Conservation (phyloP, 1,284 basidiomycete species). For the Pseudozyma thailandica region DNA sequence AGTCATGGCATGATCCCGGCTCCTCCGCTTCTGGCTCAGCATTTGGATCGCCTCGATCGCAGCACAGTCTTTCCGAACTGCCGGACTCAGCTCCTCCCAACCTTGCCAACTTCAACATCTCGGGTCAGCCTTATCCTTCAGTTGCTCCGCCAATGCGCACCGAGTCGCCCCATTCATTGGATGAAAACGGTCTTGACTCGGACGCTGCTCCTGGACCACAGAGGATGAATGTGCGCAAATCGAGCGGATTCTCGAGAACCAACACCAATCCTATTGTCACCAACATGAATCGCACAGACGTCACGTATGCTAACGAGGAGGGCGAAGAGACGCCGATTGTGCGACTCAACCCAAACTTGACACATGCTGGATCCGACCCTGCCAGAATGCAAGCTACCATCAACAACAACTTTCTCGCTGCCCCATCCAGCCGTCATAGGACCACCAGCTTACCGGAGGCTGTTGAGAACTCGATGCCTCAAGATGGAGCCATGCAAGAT, state of each 20-base stretch:
- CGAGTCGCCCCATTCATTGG: slow-evolving; percentile 46
- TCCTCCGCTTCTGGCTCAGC: slow-evolving; percentile 34
- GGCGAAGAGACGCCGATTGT: slow-evolving; percentile 59
- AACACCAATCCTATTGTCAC: slow-evolving; percentile 54
- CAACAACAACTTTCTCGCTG: slow-evolving; percentile 25
- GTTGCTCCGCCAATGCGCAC: slow-evolving; percentile 37
- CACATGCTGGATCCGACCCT: slow-evolving; percentile 26
- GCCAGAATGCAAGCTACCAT: slow-evolving; percentile 18
- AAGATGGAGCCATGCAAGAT: slow-evolving; percentile 15
- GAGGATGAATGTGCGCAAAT: slow-evolving; percentile 25
- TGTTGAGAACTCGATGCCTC: slow-evolving; percentile 7
- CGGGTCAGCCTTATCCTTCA: slow-evolving; percentile 10
- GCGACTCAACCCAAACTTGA: slow-evolving; percentile 18
- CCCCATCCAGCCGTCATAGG: slow-evolving; percentile 29
- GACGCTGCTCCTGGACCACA: slow-evolving; percentile 38
- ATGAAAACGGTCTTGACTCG: slow-evolving; percentile 31
- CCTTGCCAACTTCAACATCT: slow-evolving; percentile 35
- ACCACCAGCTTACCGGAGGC: slow-evolving; percentile 38
- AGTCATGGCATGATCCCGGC: slow-evolving; percentile 35
- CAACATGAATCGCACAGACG: slow-evolving; percentile 37
- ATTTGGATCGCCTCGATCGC: slow-evolving; percentile 35
- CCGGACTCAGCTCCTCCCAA: slow-evolving; percentile 37
- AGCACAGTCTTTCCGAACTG: slow-evolving; percentile 23
- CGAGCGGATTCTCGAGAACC: slow-evolving; percentile 48
- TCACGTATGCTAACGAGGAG: slow-evolving; percentile 42